Percentiles rank a stretch among this genome's conserved stretches.
Evolutionary conservation across 2,329 filamentous ascomycete species (phyloP).

Genomic region (Arthrinium puccinioides): DNA sequence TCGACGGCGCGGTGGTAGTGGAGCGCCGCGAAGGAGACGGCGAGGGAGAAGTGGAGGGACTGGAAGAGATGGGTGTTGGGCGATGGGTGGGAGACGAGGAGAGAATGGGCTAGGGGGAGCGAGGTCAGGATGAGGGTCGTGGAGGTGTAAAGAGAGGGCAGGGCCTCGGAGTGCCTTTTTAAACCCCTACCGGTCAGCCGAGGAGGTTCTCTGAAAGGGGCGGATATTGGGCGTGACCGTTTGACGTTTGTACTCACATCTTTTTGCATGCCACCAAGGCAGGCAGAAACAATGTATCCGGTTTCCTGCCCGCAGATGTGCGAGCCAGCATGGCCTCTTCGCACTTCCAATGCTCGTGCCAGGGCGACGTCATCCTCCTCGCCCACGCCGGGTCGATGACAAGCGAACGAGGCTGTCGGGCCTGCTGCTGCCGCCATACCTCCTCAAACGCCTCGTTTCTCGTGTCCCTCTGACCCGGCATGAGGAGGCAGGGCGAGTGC

Average conservation of each 20-base stretch:
- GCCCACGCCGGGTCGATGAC: slow-evolving; percentile 10
- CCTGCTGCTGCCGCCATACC: slow-evolving; percentile 7
- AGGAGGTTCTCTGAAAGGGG: too few species aligned
- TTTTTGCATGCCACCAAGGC: slow-evolving; percentile 11
- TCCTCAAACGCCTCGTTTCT: slow-evolving; percentile 11
- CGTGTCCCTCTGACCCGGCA: slow-evolving; percentile 7
- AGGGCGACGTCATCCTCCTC: slow-evolving; percentile 11
- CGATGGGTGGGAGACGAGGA: slow-evolving; percentile 5
- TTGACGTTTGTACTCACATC: slow-evolving; percentile 10
- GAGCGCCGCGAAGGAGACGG: slow-evolving; percentile 9
- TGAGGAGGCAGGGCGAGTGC: slow-evolving; percentile 14
- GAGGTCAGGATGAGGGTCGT: slow-evolving; percentile 13
- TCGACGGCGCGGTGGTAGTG: slow-evolving; percentile 5
- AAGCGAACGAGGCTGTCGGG: slow-evolving; percentile 6
- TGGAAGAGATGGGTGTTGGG: slow-evolving; percentile 5
- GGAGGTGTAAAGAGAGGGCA: slow-evolving; percentile 10
- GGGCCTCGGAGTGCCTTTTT: slow-evolving; percentile 11
- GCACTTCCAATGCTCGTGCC: slow-evolving; percentile 16
- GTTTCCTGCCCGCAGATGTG: neutral
- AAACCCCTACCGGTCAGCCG: too few species aligned
- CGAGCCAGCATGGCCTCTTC: slow-evolving; percentile 11
- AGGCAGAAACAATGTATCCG: slow-evolving; percentile 9
- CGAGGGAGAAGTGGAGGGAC: slow-evolving; percentile 13
- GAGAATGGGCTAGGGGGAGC: slow-evolving; percentile 10
- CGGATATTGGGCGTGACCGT: too few species aligned